A percentile compares a stretch with the other conserved stretches of the same genome.
Conservation (phyloP, 331 rosid species). For the Malus hybrid region DNA sequence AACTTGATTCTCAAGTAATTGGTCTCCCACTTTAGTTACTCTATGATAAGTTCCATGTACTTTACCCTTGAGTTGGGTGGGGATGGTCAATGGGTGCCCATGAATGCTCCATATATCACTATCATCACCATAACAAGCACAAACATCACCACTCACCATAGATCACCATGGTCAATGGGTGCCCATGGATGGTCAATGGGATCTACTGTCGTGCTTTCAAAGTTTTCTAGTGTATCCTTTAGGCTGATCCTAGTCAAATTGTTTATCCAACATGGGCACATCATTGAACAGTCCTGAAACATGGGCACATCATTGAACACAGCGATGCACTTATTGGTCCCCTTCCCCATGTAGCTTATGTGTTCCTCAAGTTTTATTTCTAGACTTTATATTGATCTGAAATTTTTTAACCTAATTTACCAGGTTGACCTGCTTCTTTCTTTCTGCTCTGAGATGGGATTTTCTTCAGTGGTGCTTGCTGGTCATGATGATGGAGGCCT, state of each 20-base stretch:
- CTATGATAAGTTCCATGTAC: background rate
- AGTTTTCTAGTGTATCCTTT: background rate
- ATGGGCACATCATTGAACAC: too few species aligned
- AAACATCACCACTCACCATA: too few species aligned
- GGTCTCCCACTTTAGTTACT: conserved; percentile 1
- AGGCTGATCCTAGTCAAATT: background rate
- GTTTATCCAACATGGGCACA: background rate
- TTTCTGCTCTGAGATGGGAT: conserved; percentile 93
- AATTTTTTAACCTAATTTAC: conserved; percentile 2
- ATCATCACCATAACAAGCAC: too few species aligned
- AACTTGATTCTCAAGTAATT: conserved; percentile 82
- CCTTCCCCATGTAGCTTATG: background rate
- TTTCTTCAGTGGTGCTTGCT: conserved; percentile 79
- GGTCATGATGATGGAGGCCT: conserved; percentile 99
- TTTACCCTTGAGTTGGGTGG: background rate
- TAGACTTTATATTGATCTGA: background rate
- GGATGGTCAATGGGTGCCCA: too few species aligned
- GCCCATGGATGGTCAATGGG: too few species aligned
- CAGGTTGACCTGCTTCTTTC: conserved; percentile 91
- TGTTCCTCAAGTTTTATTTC: background rate
- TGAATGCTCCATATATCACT: too few species aligned
- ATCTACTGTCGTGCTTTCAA: background rate
- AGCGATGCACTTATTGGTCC: background rate
- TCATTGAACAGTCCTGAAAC: background rate
- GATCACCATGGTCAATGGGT: too few species aligned